These are phyloP conservation scores for Anthoceros angustus DNA, from an alignment of 225 moss, liverwort and hornwort genomes.

Conservation along the genomic window DNA sequence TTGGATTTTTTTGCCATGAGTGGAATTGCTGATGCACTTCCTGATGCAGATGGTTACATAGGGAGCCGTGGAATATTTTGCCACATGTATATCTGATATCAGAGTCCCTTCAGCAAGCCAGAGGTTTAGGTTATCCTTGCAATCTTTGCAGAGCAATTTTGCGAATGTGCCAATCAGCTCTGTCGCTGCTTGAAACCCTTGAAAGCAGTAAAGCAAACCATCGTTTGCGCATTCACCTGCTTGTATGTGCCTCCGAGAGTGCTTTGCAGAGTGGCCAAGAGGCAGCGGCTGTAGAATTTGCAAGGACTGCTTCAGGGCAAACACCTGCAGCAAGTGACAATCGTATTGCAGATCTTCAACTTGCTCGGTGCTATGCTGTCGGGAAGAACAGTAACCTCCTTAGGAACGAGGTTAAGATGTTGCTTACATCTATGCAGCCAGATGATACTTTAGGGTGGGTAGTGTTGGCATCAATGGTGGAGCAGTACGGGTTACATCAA, in stretches of 20 bases:
- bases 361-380: slow-evolving; percentile 58
- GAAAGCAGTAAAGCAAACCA: slow-evolving; percentile 16
- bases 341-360: slow-evolving; percentile 39
- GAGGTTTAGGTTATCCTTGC: slow-evolving; percentile 28
- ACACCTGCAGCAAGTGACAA: slow-evolving; percentile 24
- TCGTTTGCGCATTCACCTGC: slow-evolving; percentile 29
- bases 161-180: slow-evolving; percentile 21
- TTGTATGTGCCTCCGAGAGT: slow-evolving; percentile 47
- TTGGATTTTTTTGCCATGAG: not conserved
- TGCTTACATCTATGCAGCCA: slow-evolving; percentile 26
- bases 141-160: slow-evolving; percentile 27
- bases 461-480: slow-evolving; percentile 49
- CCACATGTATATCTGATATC: slow-evolving; percentile 54
- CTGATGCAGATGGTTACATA: slow-evolving; percentile 61
- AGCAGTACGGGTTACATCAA: slow-evolving; percentile 22
- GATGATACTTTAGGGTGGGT: slow-evolving; percentile 59
- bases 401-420: slow-evolving; percentile 43
- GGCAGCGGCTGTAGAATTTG: slow-evolving; percentile 34
- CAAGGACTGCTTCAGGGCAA: slow-evolving; percentile 29
- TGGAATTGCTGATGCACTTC: not conserved
- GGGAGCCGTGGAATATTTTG: slow-evolving; percentile 63
- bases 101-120: slow-evolving; percentile 38
- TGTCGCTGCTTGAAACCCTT: slow-evolving; percentile 14
- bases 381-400: slow-evolving; percentile 32
- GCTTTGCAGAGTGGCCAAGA: slow-evolving; percentile 39